Percentiles rank a stretch among this genome's conserved stretches.
These are phyloP conservation scores for Priceomyces medius DNA, from an alignment of 805 yeast species.

Conservation along the genomic window DNA sequence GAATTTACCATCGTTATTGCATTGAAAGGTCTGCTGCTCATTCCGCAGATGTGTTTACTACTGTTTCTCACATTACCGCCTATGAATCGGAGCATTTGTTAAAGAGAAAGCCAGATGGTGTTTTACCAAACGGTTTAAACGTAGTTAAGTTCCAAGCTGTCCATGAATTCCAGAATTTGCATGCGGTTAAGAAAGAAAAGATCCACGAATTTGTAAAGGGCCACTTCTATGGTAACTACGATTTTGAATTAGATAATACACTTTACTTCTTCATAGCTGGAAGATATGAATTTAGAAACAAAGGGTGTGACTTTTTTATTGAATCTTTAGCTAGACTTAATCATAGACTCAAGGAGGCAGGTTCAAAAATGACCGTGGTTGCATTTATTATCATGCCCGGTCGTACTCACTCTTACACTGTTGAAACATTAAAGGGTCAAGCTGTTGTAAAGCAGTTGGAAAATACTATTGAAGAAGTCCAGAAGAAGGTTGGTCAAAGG, in stretches of 20 bases:
- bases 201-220: slow-evolving; percentile 94
- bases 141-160: slow-evolving; percentile 96
- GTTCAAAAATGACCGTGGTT: slow-evolving; percentile 88
- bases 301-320: slow-evolving; percentile 93
- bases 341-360: slow-evolving; percentile 75
- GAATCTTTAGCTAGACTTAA: slow-evolving; percentile 91
- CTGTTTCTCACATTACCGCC: slow-evolving; percentile 97
- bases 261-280: slow-evolving; percentile 96
- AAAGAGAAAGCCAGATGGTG: slow-evolving; percentile 97
- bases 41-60: slow-evolving; percentile 93
- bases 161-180: slow-evolving; percentile 96
- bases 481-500: slow-evolving; percentile 79
- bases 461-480: slow-evolving; percentile 83
- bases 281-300: slow-evolving; percentile 92
- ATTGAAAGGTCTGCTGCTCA: slow-evolving; percentile 96
- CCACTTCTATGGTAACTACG: slow-evolving; percentile 95
- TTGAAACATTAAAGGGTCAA: slow-evolving; percentile 93
- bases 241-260: slow-evolving; percentile 91
- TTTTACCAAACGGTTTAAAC: slow-evolving; percentile 92
- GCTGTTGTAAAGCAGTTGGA: slow-evolving; percentile 93
- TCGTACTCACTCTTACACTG: slow-evolving; percentile 87
- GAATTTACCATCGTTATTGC: slow-evolving; percentile 95
- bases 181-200: slow-evolving; percentile 86
- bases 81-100: slow-evolving; percentile 89
- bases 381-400: slow-evolving; percentile 99